Conservation (phyloP, 306 rosid species). For the Argentina anserina region DNA sequence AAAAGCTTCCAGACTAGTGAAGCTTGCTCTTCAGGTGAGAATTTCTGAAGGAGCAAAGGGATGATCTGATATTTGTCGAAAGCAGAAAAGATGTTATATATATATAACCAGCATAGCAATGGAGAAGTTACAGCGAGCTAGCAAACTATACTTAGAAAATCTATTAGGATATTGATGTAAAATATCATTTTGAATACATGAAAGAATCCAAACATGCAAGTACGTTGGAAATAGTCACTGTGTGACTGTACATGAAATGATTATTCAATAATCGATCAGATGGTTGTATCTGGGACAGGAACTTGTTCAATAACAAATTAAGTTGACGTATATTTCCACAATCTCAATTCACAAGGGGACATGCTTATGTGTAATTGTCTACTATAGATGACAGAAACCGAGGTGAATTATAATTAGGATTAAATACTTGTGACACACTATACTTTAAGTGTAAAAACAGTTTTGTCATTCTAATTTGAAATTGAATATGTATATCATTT, state of each 20-base stretch:
- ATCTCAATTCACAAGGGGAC: background rate
- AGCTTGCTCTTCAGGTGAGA: conserved; percentile 71
- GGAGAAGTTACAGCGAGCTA: background rate
- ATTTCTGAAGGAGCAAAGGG: conserved; percentile 73
- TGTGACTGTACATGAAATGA: background rate
- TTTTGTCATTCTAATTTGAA: too few relatives aligned
- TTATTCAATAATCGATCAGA: background rate
- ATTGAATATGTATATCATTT: too few relatives aligned
- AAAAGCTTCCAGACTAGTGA: conserved; percentile 79
- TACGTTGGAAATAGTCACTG: background rate
- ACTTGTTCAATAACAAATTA: background rate
- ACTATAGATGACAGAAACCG: background rate
- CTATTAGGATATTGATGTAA: background rate
- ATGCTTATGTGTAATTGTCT: conserved; percentile 1
- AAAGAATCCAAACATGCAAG: background rate
- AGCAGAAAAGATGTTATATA: background rate
- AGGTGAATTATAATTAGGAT: too few relatives aligned
- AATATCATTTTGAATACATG: background rate
- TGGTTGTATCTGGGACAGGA: background rate
- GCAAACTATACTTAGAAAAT: background rate
- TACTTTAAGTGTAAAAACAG: too few relatives aligned
- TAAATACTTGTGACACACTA: too few relatives aligned
- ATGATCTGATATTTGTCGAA: conserved; percentile 55
- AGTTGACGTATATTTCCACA: background rate
- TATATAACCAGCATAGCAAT: background rate